Evolutionary conservation across 2,329 filamentous ascomycete species (phyloP), one percentile per base, ranked within the genome.

Genomic region (Aspergillus udagawae): DNA sequence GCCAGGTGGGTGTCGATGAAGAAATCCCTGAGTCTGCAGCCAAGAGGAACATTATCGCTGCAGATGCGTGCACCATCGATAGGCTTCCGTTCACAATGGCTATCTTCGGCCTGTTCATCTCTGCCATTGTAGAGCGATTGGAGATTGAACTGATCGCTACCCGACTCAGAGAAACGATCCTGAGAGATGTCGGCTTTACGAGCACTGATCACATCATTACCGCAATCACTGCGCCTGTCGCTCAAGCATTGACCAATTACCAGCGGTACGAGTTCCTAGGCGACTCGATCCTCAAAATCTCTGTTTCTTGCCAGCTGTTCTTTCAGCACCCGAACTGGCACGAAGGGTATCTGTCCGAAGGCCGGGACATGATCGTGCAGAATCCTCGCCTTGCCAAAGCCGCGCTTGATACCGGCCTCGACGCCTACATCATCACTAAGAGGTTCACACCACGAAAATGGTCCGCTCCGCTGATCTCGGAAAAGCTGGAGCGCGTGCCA

Each of bases 201-300:
- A 73, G 88, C 60, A 61, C 84, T 3, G 72, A 76, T 0, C 75
- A 88, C 35, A 68, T 95, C 0, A 70, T 86, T 1, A 86, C 84
- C 9, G 91, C 92, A 1, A 87, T 95, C 51, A 89, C 83, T 52
- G 79, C 90, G 0, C 83, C 86, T 0, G 79, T 79, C 1, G 85
- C 90, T 0, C 68, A 73, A 2, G 85, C 86, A 50, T 70, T 76
- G 1, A 81, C 80, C 0, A 83, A 96, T 62, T 97, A 97, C 68
- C 89, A 97, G 65, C 81, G 89, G 2, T 77, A 96, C 0, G 94
- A 97, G 69, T 95, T 95, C 63, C 76, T 97, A 0, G 94, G 94
- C 0, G 93, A 97, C 66, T 86, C 86, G 0, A 79, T 96, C 1
- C 79, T 97, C 41, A 97, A 97, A 67, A 83, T 88, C 56, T 85